Percentiles rank a stretch among this genome's conserved stretches.
phyloP scores from a whole-genome alignment of 768 basidiomycete species.

The Floccularia luteovirens region DNA sequence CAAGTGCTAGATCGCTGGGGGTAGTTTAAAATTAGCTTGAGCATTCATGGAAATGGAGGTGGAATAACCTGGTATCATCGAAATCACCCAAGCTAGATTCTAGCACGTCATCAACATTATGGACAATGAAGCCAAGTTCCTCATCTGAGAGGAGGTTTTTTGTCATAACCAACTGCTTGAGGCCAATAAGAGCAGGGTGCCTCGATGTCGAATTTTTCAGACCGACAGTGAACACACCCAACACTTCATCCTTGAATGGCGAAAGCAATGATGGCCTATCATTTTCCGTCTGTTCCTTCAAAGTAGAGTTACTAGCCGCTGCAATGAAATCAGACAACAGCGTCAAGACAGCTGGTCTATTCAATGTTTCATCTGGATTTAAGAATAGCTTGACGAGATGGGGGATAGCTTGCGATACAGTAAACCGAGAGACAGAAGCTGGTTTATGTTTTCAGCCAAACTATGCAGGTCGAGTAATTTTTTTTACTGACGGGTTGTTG shows the following conservation, averaged over 20 bases:
- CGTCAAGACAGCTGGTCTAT: constrained; percentile 57
- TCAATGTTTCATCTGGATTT: constrained; percentile 59
- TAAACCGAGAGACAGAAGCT: constrained; percentile 68
- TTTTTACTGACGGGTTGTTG: constrained; percentile 62
- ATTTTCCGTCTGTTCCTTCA: constrained; percentile 7
- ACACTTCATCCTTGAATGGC: constrained; percentile 69
- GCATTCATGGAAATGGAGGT: constrained; percentile 1
- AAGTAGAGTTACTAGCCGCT: constrained; percentile 38
- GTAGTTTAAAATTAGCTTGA: constrained; percentile 1
- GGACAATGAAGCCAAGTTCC: constrained; percentile 76
- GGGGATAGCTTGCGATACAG: constrained; percentile 60
- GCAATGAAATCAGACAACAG: constrained; percentile 61
- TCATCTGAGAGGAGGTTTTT: constrained; percentile 53
- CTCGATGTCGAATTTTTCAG: constrained; percentile 44
- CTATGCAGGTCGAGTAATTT: constrained; percentile 4
- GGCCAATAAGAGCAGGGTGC: constrained; percentile 53
- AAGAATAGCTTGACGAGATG: constrained; percentile 74
- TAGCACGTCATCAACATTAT: constrained; percentile 66
- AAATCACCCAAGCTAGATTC: constrained; percentile 25
- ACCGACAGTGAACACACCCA: constrained; percentile 57
- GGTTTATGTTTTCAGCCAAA: background rate
- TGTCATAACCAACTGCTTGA: constrained; percentile 63
- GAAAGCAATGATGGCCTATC: constrained; percentile 31
- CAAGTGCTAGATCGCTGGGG: constrained; percentile 49
- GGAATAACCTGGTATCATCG: constrained; percentile 42